Evolutionary conservation across 2,329 filamentous ascomycete species (phyloP).

Genomic region (Xylaria sp.): DNA sequence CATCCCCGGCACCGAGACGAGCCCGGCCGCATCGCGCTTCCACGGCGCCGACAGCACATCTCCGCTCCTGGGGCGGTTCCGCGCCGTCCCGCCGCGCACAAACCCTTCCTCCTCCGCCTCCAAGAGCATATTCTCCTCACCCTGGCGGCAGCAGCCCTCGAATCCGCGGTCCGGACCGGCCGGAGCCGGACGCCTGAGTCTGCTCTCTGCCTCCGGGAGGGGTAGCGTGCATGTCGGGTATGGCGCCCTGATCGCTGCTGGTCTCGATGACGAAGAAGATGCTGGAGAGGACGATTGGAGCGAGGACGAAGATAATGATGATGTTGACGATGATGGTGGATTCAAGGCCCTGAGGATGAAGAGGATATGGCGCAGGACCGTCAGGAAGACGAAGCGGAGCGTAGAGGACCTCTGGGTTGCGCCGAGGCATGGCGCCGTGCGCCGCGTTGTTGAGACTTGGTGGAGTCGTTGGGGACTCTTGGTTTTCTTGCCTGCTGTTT

Average conservation of each 20-base stretch:
- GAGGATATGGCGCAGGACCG: conserved; percentile 50
- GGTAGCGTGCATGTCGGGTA: conserved; percentile 69
- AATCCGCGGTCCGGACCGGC: conserved; percentile 45
- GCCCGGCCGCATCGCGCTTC: conserved; percentile 52
- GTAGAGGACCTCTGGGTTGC: conserved; percentile 69
- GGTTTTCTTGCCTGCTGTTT: conserved; percentile 68
- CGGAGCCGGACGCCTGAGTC: conserved; percentile 46
- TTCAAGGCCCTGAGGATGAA: conserved; percentile 37
- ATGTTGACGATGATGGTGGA: conserved; percentile 47
- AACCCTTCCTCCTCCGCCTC: conserved; percentile 10
- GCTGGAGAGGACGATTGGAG: conserved; percentile 48
- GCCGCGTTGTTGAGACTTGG: conserved; percentile 69
- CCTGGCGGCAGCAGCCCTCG: conserved; percentile 32
- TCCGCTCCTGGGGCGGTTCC: conserved; percentile 72
- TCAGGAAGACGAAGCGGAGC: conserved; percentile 50
- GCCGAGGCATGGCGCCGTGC: conserved; percentile 68
- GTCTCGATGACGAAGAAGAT: conserved; percentile 50
- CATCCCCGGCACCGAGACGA: conserved; percentile 72
- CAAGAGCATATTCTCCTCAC: conserved; percentile 35
- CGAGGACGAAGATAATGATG: conserved; percentile 42
- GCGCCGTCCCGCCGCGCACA: conserved; percentile 60
- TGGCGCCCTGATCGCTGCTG: conserved; percentile 62
- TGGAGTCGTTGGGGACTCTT: conserved; percentile 71
- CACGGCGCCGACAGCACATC: conserved; percentile 62
- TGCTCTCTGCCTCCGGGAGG: conserved; percentile 54